Evolutionary conservation across 2,329 filamentous ascomycete species (phyloP), one percentile per base, ranked within the genome.

Genomic region (Beauveria scarabaeidicola): DNA sequence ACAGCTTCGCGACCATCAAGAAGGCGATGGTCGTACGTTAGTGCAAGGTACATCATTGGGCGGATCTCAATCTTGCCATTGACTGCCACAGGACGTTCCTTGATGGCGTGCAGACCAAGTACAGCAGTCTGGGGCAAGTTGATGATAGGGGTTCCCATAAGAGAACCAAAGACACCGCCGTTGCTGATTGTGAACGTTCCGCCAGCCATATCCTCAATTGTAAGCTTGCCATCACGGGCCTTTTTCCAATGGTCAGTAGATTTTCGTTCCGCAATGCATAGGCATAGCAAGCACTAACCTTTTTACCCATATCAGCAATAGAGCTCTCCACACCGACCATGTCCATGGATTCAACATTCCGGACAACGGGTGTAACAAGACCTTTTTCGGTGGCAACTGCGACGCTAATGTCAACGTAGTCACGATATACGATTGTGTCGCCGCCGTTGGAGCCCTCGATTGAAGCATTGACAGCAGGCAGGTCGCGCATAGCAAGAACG

Each of bases 11-110:
- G 86, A 54, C 94, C 94, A 73, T 97, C 94, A 25, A 99, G 81
- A 53, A 99, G 84, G 71, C 94, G 89, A 78, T 99, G 94, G 73
- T 99, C 94, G 72, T 99, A 99, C 15, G 94, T 99, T 62, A 99
- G 82, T 46, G 94, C 94, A 64, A 99, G 84, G 75, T 96, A 97
- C 94, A 99, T 99, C 91, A 99, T 97, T n/a, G 94, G 94, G 66
- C 94, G 85, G 67, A 96, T 90, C 74, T 97, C 92, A 61, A 97
- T 81, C 79, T 97, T 95, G 70, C 94, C 94, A 69, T 97, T 91
- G 63, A 97, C 81, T 27, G 83, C 93, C 56, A 97, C 86, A 3
- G 93, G 86, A 69, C 89, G 90, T 59, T 99, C 91, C 80, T 99
- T 99, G 76, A 97, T 97, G 51, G 93, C 91, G 73, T 99, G 93